These are phyloP conservation scores for Periconia sp. DNA, from an alignment of 2,329 filamentous ascomycete genomes.

Conservation along the genomic window DNA sequence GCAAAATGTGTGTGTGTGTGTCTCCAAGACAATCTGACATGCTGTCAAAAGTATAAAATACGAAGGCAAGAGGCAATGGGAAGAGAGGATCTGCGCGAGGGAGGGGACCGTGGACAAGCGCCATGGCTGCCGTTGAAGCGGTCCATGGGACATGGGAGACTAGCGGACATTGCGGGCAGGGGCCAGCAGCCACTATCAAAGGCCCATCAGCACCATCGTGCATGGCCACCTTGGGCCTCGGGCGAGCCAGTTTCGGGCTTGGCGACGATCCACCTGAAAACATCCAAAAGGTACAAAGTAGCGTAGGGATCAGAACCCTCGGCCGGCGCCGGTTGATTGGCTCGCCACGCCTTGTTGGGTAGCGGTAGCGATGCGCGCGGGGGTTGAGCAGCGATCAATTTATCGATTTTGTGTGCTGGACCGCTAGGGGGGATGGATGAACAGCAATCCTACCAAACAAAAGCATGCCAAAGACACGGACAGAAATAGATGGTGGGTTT, in stretches of 20 bases:
- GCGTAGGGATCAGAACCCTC: too few species aligned
- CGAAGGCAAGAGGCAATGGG: neutral
- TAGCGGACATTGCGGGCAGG: constrained; percentile 12
- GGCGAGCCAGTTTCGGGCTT: neutral
- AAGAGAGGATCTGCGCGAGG: neutral
- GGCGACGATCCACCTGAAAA: constrained; percentile 1
- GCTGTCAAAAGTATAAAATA: neutral
- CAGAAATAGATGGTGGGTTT: too few species aligned
- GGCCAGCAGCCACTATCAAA: constrained; percentile 7
- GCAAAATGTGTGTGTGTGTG: too few species aligned
- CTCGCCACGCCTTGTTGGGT: neutral
- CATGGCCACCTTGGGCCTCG: neutral
- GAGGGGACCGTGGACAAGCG: constrained; percentile 2
- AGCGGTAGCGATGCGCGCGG: neutral
- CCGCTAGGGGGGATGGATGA: neutral
- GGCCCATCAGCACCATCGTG: neutral
- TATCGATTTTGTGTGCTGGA: neutral
- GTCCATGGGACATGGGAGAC: too few species aligned
- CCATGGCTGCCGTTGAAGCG: constrained; percentile 6
- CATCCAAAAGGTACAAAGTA: neutral
- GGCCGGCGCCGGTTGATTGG: neutral
- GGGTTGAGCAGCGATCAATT: neutral
- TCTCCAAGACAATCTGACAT: too few species aligned
- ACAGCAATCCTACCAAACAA: neutral
- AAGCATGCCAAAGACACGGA: too few species aligned